phyloP scores from a whole-genome alignment of 208 protist genomes.

The Leishmania major region DNA sequence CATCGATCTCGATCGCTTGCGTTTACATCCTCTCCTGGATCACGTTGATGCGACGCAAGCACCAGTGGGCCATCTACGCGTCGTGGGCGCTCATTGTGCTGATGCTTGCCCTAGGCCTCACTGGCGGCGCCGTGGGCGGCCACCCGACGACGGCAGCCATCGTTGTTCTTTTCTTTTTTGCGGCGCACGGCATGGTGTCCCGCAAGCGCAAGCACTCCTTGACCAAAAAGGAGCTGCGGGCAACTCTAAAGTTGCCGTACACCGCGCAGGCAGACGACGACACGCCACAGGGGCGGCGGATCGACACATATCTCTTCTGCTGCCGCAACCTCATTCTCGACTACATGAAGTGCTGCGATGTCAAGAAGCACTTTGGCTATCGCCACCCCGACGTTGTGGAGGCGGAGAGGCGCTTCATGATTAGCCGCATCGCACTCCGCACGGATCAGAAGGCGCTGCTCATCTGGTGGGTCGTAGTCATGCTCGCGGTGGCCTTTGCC shows the following conservation, averaged over 20 bases:
- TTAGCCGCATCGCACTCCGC: slow-evolving; percentile 60
- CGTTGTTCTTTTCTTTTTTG: slow-evolving; percentile 63
- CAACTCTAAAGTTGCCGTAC: slow-evolving; percentile 34
- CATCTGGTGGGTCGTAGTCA: slow-evolving; percentile 85
- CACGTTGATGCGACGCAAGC: slow-evolving; percentile 62
- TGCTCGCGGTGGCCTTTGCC: slow-evolving; percentile 72
- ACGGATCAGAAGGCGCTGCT: slow-evolving; percentile 82
- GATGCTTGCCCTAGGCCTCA: slow-evolving; percentile 56
- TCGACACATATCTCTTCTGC: slow-evolving; percentile 84
- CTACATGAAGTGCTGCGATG: slow-evolving; percentile 72
- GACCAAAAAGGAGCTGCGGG: slow-evolving; percentile 53
- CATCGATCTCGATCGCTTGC: slow-evolving; percentile 54
- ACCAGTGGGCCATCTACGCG: slow-evolving; percentile 70
- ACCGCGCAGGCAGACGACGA: slow-evolving; percentile 38
- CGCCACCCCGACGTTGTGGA: slow-evolving; percentile 74
- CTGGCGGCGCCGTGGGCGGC: slow-evolving; percentile 45
- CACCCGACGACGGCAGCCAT: slow-evolving; percentile 35
- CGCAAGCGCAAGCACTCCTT: slow-evolving; percentile 78
- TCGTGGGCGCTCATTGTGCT: slow-evolving; percentile 55
- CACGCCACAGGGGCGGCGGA: slow-evolving; percentile 23
- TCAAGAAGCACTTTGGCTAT: slow-evolving; percentile 70
- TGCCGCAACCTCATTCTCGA: slow-evolving; percentile 72
- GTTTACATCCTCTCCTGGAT: slow-evolving; percentile 79
- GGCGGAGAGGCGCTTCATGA: slow-evolving; percentile 56
- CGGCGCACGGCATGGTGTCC: slow-evolving; percentile 70